Evolutionary conservation across 768 basidiomycete species (phyloP), one percentile per base, ranked within the genome.

Genomic region (Boletus barrowsii): DNA sequence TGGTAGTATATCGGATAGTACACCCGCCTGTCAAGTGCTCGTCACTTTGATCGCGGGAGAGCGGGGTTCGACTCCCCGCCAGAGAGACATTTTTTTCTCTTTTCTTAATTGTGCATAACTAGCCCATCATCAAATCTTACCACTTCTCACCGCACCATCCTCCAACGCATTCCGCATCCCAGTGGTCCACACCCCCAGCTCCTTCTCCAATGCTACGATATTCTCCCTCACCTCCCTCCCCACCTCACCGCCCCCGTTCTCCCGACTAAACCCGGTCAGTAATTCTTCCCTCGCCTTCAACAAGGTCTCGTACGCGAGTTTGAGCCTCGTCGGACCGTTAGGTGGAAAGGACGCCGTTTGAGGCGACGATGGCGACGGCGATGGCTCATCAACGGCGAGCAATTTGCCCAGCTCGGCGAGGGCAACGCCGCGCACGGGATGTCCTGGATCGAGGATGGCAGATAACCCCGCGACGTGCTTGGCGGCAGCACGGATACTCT

Each of bases 351-450:
- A 37, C 15, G 60, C 53, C 13, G 53, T 56, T 26, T 56, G 40
- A 29, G 54, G 18, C 33, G 64, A 17, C 61, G 57, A 42, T 14
- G 60, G 55, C 3, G 33, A 35, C 2, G 83, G 80, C 4, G 71
- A 68, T 0, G 84, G 85, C 64, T 92, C 90, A 61, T 93, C 89
- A 0, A 93, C 87, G 0, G 83, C 82, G 7, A 94, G 76, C 8
- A 93, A 72, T 71, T 93, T 94, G 0, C 89, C 92, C 7, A 91
- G 75, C 67, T 95, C 93, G 3, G 86, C 84, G 9, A 87, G 72
- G 5, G 88, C 83, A 22, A 95, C 73, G 0, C 82, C 90, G 1
- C 89, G 79, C 1, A 88, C 79, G 0, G 94, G 93, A 66, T 96
- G 93, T 2, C 88, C 88, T 10, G 74, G 67, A 0, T 74, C 69